These are phyloP conservation scores for Cadophora sp. DNA, from an alignment of 2,329 filamentous ascomycete species.

Conservation along the genomic window DNA sequence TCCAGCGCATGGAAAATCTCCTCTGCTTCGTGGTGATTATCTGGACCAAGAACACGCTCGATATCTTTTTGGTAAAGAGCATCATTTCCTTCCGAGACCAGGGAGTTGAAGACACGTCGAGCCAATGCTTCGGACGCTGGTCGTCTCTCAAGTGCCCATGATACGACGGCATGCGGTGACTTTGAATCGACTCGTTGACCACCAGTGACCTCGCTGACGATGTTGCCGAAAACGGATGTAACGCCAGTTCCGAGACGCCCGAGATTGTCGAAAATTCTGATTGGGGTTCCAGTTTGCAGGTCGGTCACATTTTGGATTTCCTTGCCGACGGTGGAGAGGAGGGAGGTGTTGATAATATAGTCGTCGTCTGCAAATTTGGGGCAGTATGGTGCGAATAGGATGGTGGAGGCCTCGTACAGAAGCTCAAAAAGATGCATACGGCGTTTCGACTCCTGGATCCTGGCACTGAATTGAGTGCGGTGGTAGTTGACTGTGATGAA, in stretches of 20 bases:
- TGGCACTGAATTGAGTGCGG: conserved; percentile 77
- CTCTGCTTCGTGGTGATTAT: conserved; percentile 78
- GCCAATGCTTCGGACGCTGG: conserved; percentile 87
- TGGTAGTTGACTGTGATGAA: conserved; percentile 85
- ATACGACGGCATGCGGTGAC: conserved; percentile 85
- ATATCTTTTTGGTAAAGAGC: conserved; percentile 82
- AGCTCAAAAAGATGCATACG: conserved; percentile 80
- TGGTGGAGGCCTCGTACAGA: conserved; percentile 86
- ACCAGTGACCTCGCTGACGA: conserved; percentile 93
- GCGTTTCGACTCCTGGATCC: conserved; percentile 87
- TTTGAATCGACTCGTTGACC: conserved; percentile 95
- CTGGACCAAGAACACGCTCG: conserved; percentile 81
- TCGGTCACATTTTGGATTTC: conserved; percentile 16
- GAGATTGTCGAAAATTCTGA: conserved; percentile 77
- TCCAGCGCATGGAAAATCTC: conserved; percentile 86
- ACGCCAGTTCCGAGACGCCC: conserved; percentile 90
- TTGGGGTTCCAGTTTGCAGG: conserved; percentile 60
- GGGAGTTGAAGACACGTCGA: conserved; percentile 95
- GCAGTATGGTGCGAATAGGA: conserved; percentile 89
- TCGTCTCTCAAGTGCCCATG: conserved; percentile 85
- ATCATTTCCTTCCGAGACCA: conserved; percentile 88
- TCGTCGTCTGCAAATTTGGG: conserved; percentile 89
- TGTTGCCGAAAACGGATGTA: conserved; percentile 89
- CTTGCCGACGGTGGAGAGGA: conserved; percentile 16
- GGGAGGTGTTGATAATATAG: conserved; percentile 75